Evolutionary conservation across 2,329 filamentous ascomycete genomes (phyloP).

Genomic region (Aspergillus flavus): DNA sequence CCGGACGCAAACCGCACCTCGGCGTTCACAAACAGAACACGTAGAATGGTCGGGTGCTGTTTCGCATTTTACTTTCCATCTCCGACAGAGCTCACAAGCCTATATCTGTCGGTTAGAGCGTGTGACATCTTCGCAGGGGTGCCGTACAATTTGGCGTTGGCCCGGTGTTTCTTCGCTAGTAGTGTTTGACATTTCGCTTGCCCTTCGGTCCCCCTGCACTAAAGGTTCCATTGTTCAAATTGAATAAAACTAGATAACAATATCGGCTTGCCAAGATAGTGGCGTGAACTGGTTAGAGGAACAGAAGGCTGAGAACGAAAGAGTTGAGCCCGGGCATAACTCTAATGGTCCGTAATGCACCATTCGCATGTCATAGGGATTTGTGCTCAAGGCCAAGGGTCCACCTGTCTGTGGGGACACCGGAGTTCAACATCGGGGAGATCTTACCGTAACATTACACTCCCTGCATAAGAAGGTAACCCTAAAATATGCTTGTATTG

Average conservation of each 20-base stretch:
- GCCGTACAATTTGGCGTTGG: neutral
- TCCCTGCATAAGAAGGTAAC: neutral
- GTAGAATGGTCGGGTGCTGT: neutral
- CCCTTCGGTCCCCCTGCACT: no score
- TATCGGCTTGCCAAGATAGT: no score
- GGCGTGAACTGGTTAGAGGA: no score
- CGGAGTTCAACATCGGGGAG: neutral
- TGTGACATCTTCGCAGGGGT: neutral
- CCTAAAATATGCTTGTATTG: neutral
- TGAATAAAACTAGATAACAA: no score
- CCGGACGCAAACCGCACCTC: neutral
- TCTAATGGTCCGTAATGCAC: no score
- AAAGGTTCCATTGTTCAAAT: no score
- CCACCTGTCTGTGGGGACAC: no score
- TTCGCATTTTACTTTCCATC: neutral
- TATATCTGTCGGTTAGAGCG: neutral
- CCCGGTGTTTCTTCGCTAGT: neutral
- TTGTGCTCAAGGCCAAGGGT: no score
- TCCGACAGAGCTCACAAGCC: neutral
- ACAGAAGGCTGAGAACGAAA: no score
- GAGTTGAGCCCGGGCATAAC: no score
- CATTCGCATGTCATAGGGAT: no score
- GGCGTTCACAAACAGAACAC: neutral
- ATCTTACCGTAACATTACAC: neutral
- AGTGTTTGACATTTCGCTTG: neutral